Evolutionary conservation across 495 filamentous ascomycete species (phyloP).

Genomic region (Cetradonia linearis): DNA sequence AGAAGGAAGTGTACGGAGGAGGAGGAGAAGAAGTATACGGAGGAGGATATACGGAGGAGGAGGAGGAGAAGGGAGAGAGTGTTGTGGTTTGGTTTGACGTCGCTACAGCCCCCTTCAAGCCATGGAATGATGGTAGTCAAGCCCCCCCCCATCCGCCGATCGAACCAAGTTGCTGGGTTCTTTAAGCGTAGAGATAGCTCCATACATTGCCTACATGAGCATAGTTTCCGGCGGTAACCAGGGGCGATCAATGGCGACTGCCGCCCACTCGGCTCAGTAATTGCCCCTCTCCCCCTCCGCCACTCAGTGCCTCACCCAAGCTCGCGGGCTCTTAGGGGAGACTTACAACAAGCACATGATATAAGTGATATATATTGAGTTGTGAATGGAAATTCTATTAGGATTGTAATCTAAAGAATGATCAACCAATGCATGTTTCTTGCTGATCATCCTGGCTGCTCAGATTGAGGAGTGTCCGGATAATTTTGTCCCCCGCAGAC

Average conservation of each 20-base stretch:
- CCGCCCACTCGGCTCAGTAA: not conserved
- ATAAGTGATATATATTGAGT: too few relatives aligned
- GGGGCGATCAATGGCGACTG: not conserved
- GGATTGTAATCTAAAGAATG: too few relatives aligned
- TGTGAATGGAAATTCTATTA: too few relatives aligned
- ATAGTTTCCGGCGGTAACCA: not conserved
- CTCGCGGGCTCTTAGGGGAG: too few relatives aligned
- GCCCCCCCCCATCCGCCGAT: not conserved
- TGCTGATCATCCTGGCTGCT: too few relatives aligned
- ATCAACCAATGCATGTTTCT: too few relatives aligned
- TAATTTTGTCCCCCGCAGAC: too few relatives aligned
- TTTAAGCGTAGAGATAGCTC: slow-evolving; percentile 4
- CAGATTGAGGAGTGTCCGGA: too few relatives aligned
- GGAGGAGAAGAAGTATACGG: not conserved
- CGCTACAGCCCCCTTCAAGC: not conserved
- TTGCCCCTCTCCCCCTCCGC: not conserved
- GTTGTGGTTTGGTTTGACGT: not conserved
- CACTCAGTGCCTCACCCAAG: too few relatives aligned
- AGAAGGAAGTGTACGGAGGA: not conserved
- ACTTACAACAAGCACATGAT: too few relatives aligned
- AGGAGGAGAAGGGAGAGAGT: not conserved
- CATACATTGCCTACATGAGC: not conserved
- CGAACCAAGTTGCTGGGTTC: slow-evolving; percentile 4
- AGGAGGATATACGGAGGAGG: not conserved
- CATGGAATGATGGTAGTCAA: not conserved